Conservation (phyloP, 108 stramenopile genomes). For the Fragilaria radians region DNA sequence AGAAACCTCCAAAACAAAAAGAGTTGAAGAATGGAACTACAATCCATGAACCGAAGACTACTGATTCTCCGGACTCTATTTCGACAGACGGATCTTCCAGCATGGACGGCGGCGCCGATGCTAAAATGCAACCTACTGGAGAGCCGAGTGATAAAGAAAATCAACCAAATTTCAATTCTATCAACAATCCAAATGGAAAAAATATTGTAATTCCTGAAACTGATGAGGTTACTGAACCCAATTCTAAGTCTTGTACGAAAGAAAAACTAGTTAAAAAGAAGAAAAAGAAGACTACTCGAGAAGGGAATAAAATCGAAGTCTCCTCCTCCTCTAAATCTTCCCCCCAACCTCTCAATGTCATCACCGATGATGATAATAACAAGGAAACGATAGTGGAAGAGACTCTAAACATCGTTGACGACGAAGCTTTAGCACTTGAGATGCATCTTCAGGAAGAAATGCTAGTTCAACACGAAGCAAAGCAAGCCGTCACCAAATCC, state of each 20-base stretch:
- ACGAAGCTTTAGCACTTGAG: conserved; percentile 1
- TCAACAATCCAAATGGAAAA: background rate
- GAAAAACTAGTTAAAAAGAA: background rate
- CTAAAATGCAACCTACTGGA: background rate
- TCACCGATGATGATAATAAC: background rate
- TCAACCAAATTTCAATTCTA: background rate
- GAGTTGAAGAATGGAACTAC: background rate
- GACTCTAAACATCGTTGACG: background rate
- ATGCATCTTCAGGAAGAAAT: background rate
- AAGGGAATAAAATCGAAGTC: background rate
- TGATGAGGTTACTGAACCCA: background rate
- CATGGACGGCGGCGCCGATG: background rate
- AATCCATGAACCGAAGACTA: background rate
- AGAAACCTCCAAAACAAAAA: background rate
- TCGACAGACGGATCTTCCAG: background rate
- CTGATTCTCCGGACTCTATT: background rate
- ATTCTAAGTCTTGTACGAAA: background rate
- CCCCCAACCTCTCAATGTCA: too few species aligned
- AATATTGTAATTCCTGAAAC: background rate
- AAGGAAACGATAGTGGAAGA: background rate
- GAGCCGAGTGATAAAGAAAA: background rate
- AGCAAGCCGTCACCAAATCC: background rate
- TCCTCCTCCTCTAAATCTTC: background rate
- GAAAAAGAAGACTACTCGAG: background rate
- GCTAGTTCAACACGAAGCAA: background rate